Percentiles rank a stretch among this genome's conserved stretches.
These are phyloP conservation scores for Asclepias syriaca DNA, from an alignment of 257 asterid species.

Conservation along the genomic window DNA sequence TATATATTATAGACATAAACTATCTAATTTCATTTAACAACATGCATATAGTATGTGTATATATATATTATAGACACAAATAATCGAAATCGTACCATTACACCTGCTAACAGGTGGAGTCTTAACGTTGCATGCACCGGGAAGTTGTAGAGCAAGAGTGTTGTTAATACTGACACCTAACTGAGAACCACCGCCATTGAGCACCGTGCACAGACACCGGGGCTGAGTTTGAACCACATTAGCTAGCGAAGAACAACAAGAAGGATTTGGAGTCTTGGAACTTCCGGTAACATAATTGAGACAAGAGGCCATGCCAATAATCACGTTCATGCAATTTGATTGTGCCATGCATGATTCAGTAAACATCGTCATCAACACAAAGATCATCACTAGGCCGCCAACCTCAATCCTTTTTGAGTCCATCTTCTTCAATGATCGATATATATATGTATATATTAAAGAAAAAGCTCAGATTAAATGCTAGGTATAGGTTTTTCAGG, in stretches of 20 bases:
- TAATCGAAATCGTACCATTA: slow-evolving; percentile 31
- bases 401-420: slow-evolving; percentile 26
- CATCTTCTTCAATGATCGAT: slow-evolving; percentile 22
- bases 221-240: slow-evolving; percentile 59
- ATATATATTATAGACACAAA: not conserved
- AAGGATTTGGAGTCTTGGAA: slow-evolving; percentile 37
- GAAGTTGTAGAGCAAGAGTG: slow-evolving; percentile 55
- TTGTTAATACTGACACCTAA: slow-evolving; percentile 47
- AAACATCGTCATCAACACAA: slow-evolving; percentile 19
- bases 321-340: slow-evolving; percentile 43
- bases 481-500: not conserved
- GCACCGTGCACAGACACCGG: slow-evolving; percentile 51
- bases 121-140: slow-evolving; percentile 42
- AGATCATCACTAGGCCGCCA: not conserved
- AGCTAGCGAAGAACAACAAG: slow-evolving; percentile 55
- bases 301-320: slow-evolving; percentile 62
- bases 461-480: not conserved
- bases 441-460: not conserved
- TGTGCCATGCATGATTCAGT: slow-evolving; percentile 33
- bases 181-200: slow-evolving; percentile 42
- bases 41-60: too few relatives aligned
- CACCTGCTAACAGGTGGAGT: slow-evolving; percentile 65
- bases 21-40: too few relatives aligned
- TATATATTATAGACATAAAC: not conserved
- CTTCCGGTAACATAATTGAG: slow-evolving; percentile 58